Evolutionary conservation across 2,329 filamentous ascomycete genomes (phyloP).

Genomic region (Phaeophleospora eucalypticola): DNA sequence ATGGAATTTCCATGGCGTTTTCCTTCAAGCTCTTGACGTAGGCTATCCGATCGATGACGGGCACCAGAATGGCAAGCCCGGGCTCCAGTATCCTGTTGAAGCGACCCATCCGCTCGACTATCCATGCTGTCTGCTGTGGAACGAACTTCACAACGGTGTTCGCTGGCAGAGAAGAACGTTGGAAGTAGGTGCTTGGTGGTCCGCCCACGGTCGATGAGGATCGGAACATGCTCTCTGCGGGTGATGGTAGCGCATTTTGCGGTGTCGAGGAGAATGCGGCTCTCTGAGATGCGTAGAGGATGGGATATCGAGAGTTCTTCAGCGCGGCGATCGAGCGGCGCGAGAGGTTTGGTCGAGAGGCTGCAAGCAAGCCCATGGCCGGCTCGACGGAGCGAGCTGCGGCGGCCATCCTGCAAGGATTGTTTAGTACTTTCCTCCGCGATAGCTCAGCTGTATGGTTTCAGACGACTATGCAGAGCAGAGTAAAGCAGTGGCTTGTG

Average conservation of each 20-base stretch:
- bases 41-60: constrained; percentile 90
- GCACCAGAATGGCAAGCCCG: constrained; percentile 81
- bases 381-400: constrained; percentile 14
- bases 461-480: not conserved
- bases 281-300: constrained; percentile 23
- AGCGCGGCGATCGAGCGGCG: constrained; percentile 32
- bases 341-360: constrained; percentile 32
- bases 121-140: constrained; percentile 99
- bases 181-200: constrained; percentile 36
- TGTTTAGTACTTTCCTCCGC: not conserved
- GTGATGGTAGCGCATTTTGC: constrained; percentile 25
- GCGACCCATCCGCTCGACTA: constrained; percentile 98
- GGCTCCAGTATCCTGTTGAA: constrained; percentile 92
- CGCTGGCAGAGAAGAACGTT: constrained; percentile 64
- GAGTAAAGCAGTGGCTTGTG: not conserved
- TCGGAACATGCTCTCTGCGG: constrained; percentile 34
- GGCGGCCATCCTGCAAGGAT: constrained; percentile 11
- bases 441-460: no score
- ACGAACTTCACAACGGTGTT: constrained; percentile 93
- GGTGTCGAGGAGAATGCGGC: constrained; percentile 26
- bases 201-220: constrained; percentile 25
- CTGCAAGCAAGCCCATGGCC: constrained; percentile 36
- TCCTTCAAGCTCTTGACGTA: constrained; percentile 99
- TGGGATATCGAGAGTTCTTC: constrained; percentile 30
- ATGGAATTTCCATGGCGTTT: constrained; percentile 91